Percentiles rank a stretch among this genome's conserved stretches.
These are phyloP conservation scores for Sonneratia alba DNA, from an alignment of 345 rosid genomes.

Conservation along the genomic window DNA sequence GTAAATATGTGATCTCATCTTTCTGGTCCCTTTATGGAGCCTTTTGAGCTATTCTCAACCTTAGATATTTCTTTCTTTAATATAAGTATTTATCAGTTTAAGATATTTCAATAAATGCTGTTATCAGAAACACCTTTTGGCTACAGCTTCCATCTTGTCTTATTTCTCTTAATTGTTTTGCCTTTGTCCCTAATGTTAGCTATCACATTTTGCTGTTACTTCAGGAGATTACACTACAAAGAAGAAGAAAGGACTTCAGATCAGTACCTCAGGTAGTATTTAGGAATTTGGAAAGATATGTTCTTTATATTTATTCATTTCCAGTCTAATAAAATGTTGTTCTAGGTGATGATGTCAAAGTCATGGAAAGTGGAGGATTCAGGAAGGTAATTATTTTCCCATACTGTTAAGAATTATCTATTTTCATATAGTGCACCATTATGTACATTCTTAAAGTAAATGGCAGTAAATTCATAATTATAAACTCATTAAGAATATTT, in stretches of 20 bases:
- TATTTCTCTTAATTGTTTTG: background rate
- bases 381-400: constrained; percentile 25
- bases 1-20: background rate
- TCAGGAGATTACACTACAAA: constrained; percentile 23
- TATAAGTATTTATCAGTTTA: background rate
- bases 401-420: background rate
- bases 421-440: background rate
- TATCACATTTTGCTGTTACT: constrained; percentile 10
- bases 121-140: background rate
- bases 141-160: too few species aligned
- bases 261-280: constrained; percentile 25
- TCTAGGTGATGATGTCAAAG: constrained; percentile 21
- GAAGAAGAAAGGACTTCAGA: constrained; percentile 14
- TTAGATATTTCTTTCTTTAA: background rate
- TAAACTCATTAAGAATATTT: too few species aligned
- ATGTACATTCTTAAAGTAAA: background rate
- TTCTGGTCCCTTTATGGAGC: background rate
- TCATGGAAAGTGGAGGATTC: constrained; percentile 22
- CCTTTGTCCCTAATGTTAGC: background rate
- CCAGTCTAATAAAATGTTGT: constrained; percentile 3
- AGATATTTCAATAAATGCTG: background rate
- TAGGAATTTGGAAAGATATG: background rate
- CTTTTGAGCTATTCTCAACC: background rate
- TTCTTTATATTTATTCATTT: background rate
- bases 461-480: background rate